Percentiles rank a stretch among this genome's conserved stretches.
phyloP scores from a whole-genome alignment of 768 basidiomycete genomes.

The Pisolithus marmoratus region DNA sequence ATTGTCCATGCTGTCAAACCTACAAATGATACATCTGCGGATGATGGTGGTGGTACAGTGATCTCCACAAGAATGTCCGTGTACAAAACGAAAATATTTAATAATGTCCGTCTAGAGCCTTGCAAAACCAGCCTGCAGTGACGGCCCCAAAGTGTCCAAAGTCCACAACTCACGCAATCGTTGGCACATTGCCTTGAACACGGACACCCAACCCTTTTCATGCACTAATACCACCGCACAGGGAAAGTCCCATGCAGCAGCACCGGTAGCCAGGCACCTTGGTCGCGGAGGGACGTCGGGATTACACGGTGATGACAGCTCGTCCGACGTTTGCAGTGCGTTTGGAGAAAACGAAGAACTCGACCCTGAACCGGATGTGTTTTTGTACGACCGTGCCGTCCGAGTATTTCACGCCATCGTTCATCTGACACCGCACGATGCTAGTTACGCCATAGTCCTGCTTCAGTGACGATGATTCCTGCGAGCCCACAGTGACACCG shows the following conservation, averaged over 20 bases:
- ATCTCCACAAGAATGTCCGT: too few relatives aligned
- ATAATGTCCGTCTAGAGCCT: constrained; percentile 37
- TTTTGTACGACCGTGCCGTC: constrained; percentile 51
- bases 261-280: constrained; percentile 18
- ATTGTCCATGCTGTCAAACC: too few relatives aligned
- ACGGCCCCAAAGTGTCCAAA: constrained; percentile 32
- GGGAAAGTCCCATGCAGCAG: constrained; percentile 28
- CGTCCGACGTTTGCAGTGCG: constrained; percentile 18
- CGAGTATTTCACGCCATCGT: constrained; percentile 39
- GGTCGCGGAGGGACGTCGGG: constrained; percentile 18
- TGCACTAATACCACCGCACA: constrained; percentile 75
- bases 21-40: too few relatives aligned
- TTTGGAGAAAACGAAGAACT: constrained; percentile 60
- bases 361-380: constrained; percentile 77
- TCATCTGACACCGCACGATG: constrained; percentile 47
- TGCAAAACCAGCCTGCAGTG: constrained; percentile 25
- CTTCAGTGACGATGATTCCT: constrained; percentile 33
- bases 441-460: constrained; percentile 32
- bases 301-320: constrained; percentile 4
- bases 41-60: too few relatives aligned
- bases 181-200: constrained; percentile 74
- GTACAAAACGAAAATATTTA: too few relatives aligned
- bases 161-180: constrained; percentile 67
- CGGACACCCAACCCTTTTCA: constrained; percentile 88
- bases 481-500: constrained; percentile 58